These are phyloP conservation scores for Xylaria intraflava DNA, from an alignment of 495 filamentous ascomycete species.

Conservation along the genomic window DNA sequence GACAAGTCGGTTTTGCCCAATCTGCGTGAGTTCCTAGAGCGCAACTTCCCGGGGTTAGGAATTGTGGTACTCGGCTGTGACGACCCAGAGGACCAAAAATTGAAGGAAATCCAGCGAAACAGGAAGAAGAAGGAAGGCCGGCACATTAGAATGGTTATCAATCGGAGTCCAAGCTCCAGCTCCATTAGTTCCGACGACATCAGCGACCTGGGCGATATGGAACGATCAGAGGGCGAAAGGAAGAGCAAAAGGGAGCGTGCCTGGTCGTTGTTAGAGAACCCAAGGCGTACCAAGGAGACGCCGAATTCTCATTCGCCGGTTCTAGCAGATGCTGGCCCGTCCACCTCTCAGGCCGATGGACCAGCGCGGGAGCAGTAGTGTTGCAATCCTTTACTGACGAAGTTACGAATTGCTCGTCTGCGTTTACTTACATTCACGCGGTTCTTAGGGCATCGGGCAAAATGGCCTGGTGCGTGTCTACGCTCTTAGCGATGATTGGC, in stretches of 20 bases:
- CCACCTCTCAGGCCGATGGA: not conserved
- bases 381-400: too few species aligned
- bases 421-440: too few species aligned
- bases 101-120: conserved; percentile 42
- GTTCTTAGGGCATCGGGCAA: not conserved
- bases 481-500: not conserved
- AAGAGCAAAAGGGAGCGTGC: conserved; percentile 40
- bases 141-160: conserved; percentile 59
- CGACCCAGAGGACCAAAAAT: conserved; percentile 52
- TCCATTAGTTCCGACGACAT: conserved; percentile 70
- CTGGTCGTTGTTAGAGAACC: conserved; percentile 38
- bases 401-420: too few species aligned
- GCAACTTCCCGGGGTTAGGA: conserved; percentile 66
- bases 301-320: not conserved
- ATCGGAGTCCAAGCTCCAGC: conserved; percentile 44
- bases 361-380: not conserved
- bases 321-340: not conserved
- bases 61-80: conserved; percentile 67
- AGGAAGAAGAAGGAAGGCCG: conserved; percentile 56
- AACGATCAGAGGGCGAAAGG: conserved; percentile 18
- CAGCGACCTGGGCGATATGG: conserved; percentile 59
- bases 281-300: conserved; percentile 24
- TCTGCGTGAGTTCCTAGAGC: conserved; percentile 59
- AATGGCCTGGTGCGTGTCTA: not conserved
- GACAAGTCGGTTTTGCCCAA: conserved; percentile 65